Evolutionary conservation across 257 asterid species (phyloP).

Genomic region (Rauvolfia tetraphylla): DNA sequence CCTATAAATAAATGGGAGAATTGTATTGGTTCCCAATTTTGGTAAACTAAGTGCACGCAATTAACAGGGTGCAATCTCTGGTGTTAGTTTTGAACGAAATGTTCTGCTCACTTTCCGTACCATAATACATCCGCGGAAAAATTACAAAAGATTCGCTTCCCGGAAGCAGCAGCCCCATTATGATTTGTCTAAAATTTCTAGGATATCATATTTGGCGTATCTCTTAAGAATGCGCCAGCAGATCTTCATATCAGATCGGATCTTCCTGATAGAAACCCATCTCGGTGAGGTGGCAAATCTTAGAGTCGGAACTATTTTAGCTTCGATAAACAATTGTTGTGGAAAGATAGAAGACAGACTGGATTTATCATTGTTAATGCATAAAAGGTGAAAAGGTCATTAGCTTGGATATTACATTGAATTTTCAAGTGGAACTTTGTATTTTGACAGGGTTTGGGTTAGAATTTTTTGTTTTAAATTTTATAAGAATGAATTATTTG

Average conservation of each 20-base stretch:
- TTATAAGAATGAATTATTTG: no score
- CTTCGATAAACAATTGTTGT: neutral
- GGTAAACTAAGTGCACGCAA: neutral
- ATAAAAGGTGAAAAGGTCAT: no score
- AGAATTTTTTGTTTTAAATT: no score
- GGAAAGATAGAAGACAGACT: no score
- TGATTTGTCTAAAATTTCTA: neutral
- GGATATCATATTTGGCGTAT: neutral
- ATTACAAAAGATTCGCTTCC: neutral
- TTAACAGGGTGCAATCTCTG: neutral
- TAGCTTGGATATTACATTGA: no score
- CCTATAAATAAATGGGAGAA: neutral
- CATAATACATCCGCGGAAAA: neutral
- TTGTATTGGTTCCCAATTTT: neutral
- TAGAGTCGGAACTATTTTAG: neutral
- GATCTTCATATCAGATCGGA: slow-evolving; percentile 7
- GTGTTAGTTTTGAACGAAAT: neutral
- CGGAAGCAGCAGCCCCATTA: neutral
- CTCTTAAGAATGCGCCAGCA: neutral
- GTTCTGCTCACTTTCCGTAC: neutral
- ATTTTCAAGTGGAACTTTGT: no score
- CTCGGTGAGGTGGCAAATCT: neutral
- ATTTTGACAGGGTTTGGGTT: no score
- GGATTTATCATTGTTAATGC: no score
- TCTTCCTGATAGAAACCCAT: neutral